These are phyloP conservation scores for Atkinsonella texensis DNA, from an alignment of 2,329 filamentous ascomycete species.

Conservation along the genomic window DNA sequence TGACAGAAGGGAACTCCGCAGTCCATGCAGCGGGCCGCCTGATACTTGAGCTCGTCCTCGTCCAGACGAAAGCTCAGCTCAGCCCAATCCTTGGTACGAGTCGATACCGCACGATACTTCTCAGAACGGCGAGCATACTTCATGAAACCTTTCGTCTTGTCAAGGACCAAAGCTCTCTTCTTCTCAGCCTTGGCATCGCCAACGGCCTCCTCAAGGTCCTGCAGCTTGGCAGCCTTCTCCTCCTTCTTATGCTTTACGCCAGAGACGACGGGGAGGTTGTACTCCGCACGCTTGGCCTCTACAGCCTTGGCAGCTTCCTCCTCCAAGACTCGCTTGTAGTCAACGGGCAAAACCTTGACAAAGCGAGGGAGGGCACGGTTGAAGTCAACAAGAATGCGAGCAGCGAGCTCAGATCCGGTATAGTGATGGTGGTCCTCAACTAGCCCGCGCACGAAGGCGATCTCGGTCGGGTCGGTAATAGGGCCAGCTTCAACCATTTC, in stretches of 20 bases:
- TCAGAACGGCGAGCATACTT: constrained; percentile 87
- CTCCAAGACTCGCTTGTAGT: constrained; percentile 86
- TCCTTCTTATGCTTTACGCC: constrained; percentile 51
- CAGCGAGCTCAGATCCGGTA: constrained; percentile 89
- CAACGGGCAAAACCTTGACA: constrained; percentile 83
- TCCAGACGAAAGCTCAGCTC: constrained; percentile 79
- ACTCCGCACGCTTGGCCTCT: constrained; percentile 73
- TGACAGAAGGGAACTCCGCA: constrained; percentile 98
- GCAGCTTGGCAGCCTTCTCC: constrained; percentile 56
- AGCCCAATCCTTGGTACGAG: constrained; percentile 83
- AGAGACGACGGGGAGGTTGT: constrained; percentile 65
- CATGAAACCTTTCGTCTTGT: constrained; percentile 97
- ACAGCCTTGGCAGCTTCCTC: constrained; percentile 80
- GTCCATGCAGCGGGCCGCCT: constrained; percentile 95
- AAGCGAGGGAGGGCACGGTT: constrained; percentile 82
- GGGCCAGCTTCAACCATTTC: constrained; percentile 92
- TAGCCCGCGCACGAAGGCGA: constrained; percentile 79
- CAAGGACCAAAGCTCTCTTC: constrained; percentile 81
- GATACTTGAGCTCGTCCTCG: constrained; percentile 93
- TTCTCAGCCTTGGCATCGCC: constrained; percentile 77
- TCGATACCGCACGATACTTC: constrained; percentile 80
- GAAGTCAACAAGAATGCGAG: constrained; percentile 90
- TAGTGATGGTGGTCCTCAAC: constrained; percentile 98
- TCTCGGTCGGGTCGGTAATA: constrained; percentile 75
- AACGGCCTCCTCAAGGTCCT: constrained; percentile 86